Base-by-base conservation (phyloP, 2,329 filamentous ascomycete species). In the Fusarium nelsonii region DNA sequence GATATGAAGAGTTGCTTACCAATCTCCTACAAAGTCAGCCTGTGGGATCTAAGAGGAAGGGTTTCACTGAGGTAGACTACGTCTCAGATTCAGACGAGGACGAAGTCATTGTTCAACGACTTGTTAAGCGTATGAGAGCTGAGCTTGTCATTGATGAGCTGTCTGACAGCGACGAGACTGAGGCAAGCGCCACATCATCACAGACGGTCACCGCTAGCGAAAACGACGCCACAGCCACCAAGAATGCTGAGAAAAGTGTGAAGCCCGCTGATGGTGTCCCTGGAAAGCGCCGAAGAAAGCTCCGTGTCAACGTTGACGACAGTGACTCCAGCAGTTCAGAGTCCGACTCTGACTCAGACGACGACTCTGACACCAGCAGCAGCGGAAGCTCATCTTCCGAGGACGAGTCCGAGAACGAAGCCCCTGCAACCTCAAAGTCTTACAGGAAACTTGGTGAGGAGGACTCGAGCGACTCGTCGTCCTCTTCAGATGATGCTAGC, bases 71-170 rank as follows among this genome's bases (percentile, higher is more conserved):
- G 77, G 78, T 81, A 6, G 82, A 86, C 34, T 87, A 84, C 58
- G 80, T 86, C 23, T 76, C 84, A 33, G 81, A 82, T 56, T 80
- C 84, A 15, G 78, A 84, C 12, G 85, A 88, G 58, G 81, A 81
- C 53, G 75, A 81, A 41, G 80, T 82, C 41, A 83, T 90, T 77
- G 83, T 85, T 63, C 80, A 81, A 58, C 84, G 88, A 28, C 81
- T 89, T 52, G 82, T 88, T 45, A 90, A 88, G 81, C 85, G 88
- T 55, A 88, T 90, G 82, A 86, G 88, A 33, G 85, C 88, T 10
- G 88, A 90, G 76, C 81, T 83, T 66, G 82, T 90, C 32, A 70
- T 88, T 34, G 83, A 84, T 33, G 84, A 87, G 72, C 79, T 90
- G n/a, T 83, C 81, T 1, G 84, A 85, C 52, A 80, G 79, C 49